Evolutionary conservation across 352 stramenopile genomes (phyloP).

Genomic region (Labyrinthula sp.): DNA sequence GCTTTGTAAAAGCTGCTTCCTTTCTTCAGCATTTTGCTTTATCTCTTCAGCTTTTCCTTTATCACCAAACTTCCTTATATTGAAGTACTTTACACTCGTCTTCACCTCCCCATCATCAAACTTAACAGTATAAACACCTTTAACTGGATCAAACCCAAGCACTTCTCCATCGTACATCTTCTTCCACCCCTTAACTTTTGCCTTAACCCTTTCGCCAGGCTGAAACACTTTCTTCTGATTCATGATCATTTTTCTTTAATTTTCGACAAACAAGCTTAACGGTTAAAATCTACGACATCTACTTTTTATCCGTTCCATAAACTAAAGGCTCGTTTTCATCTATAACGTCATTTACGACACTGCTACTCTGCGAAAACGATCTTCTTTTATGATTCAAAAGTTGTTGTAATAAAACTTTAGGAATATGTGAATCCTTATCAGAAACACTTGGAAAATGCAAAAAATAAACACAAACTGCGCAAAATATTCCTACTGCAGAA

Average conservation of each 20-base stretch:
- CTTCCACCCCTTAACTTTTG: constrained; percentile 29
- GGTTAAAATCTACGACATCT: no score
- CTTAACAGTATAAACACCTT: constrained; percentile 16
- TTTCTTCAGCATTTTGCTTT: constrained; percentile 57
- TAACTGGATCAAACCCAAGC: constrained; percentile 11
- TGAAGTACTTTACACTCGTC: constrained; percentile 23
- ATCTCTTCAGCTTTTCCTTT: constrained; percentile 47
- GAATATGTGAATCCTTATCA: constrained; percentile 1
- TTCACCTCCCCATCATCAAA: constrained; percentile 27
- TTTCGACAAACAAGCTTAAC: no score
- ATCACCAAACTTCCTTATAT: constrained; percentile 6
- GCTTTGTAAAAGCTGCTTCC: constrained; percentile 53
- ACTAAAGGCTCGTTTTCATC: no score
- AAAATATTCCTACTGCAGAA: constrained; percentile 1
- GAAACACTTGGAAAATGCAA: constrained; percentile 1
- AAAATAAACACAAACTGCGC: not conserved
- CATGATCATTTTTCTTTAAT: not conserved
- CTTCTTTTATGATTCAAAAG: no score
- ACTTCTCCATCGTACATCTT: constrained; percentile 23
- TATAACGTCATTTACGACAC: no score
- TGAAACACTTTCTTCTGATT: constrained; percentile 1
- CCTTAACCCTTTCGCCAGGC: constrained; percentile 3
- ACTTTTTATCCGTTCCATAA: no score
- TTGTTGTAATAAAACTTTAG: not conserved
- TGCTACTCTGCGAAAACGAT: no score